Evolutionary conservation across 352 stramenopile genomes (phyloP), one percentile per base, ranked within the genome.

Genomic region (Pythium pyrilobum): DNA sequence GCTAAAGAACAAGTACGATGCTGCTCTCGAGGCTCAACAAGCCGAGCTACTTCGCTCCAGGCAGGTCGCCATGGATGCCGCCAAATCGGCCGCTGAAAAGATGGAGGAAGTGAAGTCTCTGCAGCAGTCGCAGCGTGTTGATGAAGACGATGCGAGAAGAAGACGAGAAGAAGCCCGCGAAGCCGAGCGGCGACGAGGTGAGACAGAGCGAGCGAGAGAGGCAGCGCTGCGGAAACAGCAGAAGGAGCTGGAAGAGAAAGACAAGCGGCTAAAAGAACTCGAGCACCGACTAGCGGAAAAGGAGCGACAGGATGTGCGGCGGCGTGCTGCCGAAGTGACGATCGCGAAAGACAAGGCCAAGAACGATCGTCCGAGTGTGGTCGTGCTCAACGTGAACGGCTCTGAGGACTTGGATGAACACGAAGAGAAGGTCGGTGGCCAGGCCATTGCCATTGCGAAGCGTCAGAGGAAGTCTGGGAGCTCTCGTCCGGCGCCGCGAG

Each of bases 1-100:
- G 11, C 47, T 90, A 1, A 90, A 88, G 29, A 62, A 59, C 10
- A 90, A 90, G 47, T 90, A 88, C 41, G 80, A 90, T 39, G 63
- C 60, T 21, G 75, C 73, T 21, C 57, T 90, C 4, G 75, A 85
- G 46, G 69, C 60, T 1, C 80, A 90, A 34, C 77, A 83, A 37
- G 13, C 52, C 12, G 80, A 90, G 33, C 53, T 90, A 0, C 39
- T 82, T 33, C 62, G 57, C 27, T 73, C 80, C 21, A 64, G 73
- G 0, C 74, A 88, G 21, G 56, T 77, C 27, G 71, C 72, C 0
- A 32, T 85, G 10, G 71, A 87, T 45, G 74, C 68, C 12, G 67
- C 74, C 2, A 80, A 68, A 25, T 28, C 64, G 12, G 72, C 79
- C 18, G 55, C 72, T 2, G 61, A 74, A 5, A 83, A 78, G 27